Evolutionary conservation across 73 alveolate genomes (phyloP).

Genomic region (Paraurostyla sp.): DNA sequence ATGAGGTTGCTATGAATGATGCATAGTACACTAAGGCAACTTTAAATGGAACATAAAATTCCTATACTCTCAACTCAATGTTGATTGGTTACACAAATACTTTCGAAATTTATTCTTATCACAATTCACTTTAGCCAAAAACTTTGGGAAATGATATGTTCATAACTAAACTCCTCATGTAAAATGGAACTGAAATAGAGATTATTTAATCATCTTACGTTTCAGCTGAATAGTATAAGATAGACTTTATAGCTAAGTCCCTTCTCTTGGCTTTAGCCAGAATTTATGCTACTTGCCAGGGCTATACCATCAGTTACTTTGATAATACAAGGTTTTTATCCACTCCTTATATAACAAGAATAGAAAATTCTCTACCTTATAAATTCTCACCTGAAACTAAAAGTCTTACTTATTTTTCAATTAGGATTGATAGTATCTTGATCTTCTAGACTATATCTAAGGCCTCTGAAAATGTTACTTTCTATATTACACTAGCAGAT

Average conservation of each 20-base stretch:
- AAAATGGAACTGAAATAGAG: not conserved
- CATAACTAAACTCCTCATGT: not conserved
- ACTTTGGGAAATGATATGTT: constrained; percentile 35
- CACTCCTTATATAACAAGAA: constrained; percentile 29
- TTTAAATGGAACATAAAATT: not conserved
- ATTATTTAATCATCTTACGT: not conserved
- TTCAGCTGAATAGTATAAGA: not conserved
- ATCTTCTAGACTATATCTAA: not conserved
- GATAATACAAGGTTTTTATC: constrained; percentile 56
- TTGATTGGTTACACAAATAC: constrained; percentile 48
- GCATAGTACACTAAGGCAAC: constrained; percentile 14
- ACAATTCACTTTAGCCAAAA: not conserved
- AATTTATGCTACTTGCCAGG: constrained; percentile 27
- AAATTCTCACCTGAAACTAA: constrained; percentile 5
- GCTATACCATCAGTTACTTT: constrained; percentile 23
- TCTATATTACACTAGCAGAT: not conserved
- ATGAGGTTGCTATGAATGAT: constrained; percentile 7
- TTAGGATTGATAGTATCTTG: not conserved
- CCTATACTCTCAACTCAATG: not conserved
- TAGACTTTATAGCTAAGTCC: constrained; percentile 16
- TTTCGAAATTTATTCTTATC: not conserved
- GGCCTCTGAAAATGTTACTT: not conserved
- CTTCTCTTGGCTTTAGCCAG: not conserved
- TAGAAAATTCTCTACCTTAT: constrained; percentile 21
- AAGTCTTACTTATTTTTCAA: constrained; percentile 10